Evolutionary conservation across 1,284 basidiomycete species (phyloP).

Genomic region (Melampsora larici-populina): DNA sequence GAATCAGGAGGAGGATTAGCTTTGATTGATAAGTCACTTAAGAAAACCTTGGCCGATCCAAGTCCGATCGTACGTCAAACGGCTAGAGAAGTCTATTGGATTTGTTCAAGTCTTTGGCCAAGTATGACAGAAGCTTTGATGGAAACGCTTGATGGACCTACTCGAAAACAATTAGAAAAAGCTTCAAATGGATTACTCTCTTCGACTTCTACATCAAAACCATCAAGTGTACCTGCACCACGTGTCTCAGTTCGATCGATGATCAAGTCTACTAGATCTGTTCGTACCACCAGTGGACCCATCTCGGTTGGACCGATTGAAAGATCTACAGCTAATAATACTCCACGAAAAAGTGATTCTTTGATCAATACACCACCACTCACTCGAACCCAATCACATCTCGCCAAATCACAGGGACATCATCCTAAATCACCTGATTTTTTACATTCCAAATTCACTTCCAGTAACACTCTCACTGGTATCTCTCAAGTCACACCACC

Average conservation of each 20-base stretch:
- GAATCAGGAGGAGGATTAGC: constrained; percentile 63
- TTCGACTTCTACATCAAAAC: constrained; percentile 53
- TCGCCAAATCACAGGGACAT: neutral
- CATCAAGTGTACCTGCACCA: constrained; percentile 29
- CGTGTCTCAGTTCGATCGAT: constrained; percentile 33
- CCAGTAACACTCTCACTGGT: neutral
- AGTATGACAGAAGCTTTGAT: constrained; percentile 66
- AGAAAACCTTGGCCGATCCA: constrained; percentile 70
- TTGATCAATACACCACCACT: neutral
- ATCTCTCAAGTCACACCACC: constrained; percentile 8
- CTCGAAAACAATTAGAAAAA: constrained; percentile 80
- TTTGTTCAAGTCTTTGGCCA: constrained; percentile 71
- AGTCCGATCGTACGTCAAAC: constrained; percentile 75
- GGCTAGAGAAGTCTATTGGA: constrained; percentile 75
- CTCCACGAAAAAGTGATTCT: constrained; percentile 6
- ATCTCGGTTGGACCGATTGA: constrained; percentile 40
- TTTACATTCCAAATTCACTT: neutral
- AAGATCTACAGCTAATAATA: constrained; percentile 43
- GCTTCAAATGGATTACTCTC: constrained; percentile 64
- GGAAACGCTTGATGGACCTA: constrained; percentile 66
- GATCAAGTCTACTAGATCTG: constrained; percentile 33
- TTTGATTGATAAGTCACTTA: constrained; percentile 67
- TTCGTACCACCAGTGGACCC: neutral
- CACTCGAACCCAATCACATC: neutral
- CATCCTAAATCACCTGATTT: neutral